Evolutionary conservation across 2,329 filamentous ascomycete species (phyloP).

Genomic region (Aspergillus quadricinctus): DNA sequence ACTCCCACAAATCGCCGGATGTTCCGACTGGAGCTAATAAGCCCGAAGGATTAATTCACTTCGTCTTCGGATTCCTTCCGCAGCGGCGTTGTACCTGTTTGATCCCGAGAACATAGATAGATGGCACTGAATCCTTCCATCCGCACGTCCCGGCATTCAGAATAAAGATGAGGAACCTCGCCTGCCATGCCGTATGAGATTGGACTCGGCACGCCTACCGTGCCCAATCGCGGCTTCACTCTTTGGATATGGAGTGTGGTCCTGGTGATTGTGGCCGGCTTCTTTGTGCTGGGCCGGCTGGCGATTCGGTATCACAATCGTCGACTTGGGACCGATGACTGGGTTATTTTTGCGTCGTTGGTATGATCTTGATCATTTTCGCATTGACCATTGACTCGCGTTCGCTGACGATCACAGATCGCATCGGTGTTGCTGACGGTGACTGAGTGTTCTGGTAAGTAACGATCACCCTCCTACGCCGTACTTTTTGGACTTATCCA

Average conservation of each 20-base stretch:
- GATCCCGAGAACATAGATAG: too few species aligned
- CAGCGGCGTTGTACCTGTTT: too few species aligned
- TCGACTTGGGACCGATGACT: slow-evolving; percentile 19
- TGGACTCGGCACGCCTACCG: slow-evolving; percentile 9
- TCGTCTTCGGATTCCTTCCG: too few species aligned
- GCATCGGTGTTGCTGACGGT: slow-evolving; percentile 13
- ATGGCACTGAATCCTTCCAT: too few species aligned
- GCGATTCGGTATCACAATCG: slow-evolving; percentile 14
- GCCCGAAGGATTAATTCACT: too few species aligned
- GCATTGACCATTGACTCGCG: background rate
- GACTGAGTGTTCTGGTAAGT: slow-evolving; percentile 9
- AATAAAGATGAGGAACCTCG: background rate
- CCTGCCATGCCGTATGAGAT: slow-evolving; percentile 9
- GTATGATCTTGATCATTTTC: slow-evolving; percentile 3
- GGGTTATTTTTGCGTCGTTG: slow-evolving; percentile 19
- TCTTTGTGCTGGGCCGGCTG: slow-evolving; percentile 18
- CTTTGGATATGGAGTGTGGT: slow-evolving; percentile 19
- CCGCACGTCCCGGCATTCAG: too few species aligned
- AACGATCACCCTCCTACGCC: background rate
- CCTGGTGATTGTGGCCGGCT: slow-evolving; percentile 16
- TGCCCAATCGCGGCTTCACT: slow-evolving; percentile 18
- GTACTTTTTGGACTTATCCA: background rate
- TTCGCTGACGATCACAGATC: slow-evolving; percentile 3
- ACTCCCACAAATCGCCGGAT: too few species aligned
- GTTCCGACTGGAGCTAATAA: too few species aligned